Evolutionary conservation across 2,329 filamentous ascomycete genomes (phyloP).

Genomic region (Fusarium illudens): DNA sequence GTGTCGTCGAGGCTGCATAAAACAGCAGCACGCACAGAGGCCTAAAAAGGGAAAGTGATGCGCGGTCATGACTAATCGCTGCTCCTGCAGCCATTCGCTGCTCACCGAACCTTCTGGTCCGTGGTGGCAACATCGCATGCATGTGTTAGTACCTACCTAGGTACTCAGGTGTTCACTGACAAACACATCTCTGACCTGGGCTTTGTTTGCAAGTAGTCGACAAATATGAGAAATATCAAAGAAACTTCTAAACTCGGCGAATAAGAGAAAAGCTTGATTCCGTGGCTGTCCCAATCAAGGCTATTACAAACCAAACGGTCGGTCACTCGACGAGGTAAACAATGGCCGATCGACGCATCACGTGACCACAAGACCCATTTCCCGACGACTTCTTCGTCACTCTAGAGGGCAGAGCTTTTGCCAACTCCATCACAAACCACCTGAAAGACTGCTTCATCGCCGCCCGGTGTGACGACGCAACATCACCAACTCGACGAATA

Average conservation of each 20-base stretch:
- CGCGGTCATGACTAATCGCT: conserved; percentile 23
- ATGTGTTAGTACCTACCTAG: too few relatives aligned
- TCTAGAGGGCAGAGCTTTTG: conserved; percentile 41
- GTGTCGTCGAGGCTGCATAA: neutral
- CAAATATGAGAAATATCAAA: conserved; percentile 9
- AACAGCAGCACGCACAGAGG: neutral
- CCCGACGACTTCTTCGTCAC: conserved; percentile 41
- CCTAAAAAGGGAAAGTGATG: neutral
- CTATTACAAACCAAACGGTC: conserved; percentile 19
- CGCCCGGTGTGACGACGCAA: conserved; percentile 27
- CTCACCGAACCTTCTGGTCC: conserved; percentile 35
- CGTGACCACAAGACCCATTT: conserved; percentile 44
- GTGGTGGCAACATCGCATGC: conserved; percentile 17
- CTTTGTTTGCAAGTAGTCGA: neutral
- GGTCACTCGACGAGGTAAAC: conserved; percentile 3
- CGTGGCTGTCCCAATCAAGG: neutral
- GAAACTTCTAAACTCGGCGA: neutral
- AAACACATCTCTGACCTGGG: conserved; percentile 2
- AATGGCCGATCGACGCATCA: conserved; percentile 30
- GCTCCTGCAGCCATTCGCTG: neutral
- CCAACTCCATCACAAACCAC: conserved; percentile 37
- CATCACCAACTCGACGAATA: conserved; percentile 17
- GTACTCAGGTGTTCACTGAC: conserved; percentile 7
- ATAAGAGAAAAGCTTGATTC: neutral
- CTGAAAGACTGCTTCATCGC: conserved; percentile 32